Base-by-base conservation (phyloP, 345 rosid genomes). In the Eucalyptus dawsonii region DNA sequence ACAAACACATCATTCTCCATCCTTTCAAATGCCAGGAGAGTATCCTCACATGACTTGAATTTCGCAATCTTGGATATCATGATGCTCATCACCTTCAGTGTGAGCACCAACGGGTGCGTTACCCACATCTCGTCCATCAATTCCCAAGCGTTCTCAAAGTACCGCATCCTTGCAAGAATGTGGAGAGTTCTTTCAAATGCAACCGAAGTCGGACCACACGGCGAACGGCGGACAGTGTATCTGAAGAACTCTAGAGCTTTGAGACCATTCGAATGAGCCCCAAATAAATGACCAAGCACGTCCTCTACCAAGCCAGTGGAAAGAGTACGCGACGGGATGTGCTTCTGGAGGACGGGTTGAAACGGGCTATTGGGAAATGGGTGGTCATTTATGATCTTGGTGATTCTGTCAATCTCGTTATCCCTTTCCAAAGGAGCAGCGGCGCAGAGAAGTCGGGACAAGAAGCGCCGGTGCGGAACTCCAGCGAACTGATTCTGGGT, bases 151-250 rank as follows among this genome's bases (percentile, higher is more conserved):
- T 95, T 93, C 90, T 95, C 97, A 86, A 97, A 95, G 88, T 96
- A 97, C 16, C 98, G 93, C 99, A 97, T 97, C 58, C 98, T 91
- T 3, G 94, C 86, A 80, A 97, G 97, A 45, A 97, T 94, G 91
- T 97, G 99, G 54, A 97, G 95, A 8, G 98, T 94, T 91, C 95
- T 96, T 87, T 97, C 99, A 47, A 97, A 96, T 29, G 99, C 93
- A 89, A 93, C 95, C 0, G 95, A 87, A 37, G 93, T 95, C 6
- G 97, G 96, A 90, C 88, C 49, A 6, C 62, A 89, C 25, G 91
- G 93, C 50, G 93, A 85, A 90, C 87, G 91, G 51, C 49, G 86
- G 69, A 94, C 91, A 44, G 92, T 91, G 87, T 92, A 94, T 22
- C 91, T 93, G 91, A 97, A 97, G 91, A 97, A 96, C 50, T 97